A percentile compares a stretch with the other conserved stretches of the same genome.
phyloP scores from a whole-genome alignment of 2,329 filamentous ascomycete species.

The Xylaria sp. region DNA sequence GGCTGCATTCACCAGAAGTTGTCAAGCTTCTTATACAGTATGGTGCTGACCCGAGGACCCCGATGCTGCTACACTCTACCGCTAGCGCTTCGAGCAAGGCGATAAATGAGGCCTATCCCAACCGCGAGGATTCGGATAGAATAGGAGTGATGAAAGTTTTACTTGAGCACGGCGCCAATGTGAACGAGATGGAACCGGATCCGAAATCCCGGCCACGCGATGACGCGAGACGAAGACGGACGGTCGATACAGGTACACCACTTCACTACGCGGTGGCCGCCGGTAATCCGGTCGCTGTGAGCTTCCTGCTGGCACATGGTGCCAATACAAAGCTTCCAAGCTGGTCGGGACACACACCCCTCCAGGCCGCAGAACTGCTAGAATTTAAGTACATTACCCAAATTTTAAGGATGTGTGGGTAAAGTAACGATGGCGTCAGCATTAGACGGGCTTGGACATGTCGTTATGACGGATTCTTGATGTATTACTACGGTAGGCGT shows the following conservation, averaged over 20 bases:
- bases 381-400: conserved; percentile 39
- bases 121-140: conserved; percentile 40
- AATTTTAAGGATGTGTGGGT: conserved; percentile 39
- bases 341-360: conserved; percentile 42
- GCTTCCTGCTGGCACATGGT: conserved; percentile 41
- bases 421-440: conserved; percentile 23
- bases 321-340: conserved; percentile 42
- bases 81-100: conserved; percentile 38
- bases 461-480: conserved; percentile 25
- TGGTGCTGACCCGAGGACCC: conserved; percentile 42
- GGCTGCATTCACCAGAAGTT: conserved; percentile 41
- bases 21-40: conserved; percentile 40
- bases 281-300: conserved; percentile 39
- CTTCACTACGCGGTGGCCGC: conserved; percentile 43
- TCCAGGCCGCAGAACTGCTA: conserved; percentile 40
- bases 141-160: conserved; percentile 40
- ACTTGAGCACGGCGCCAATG: conserved; percentile 40
- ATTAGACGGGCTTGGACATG: conserved; percentile 19
- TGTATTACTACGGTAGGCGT: conserved; percentile 37
- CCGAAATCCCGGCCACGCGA: conserved; percentile 42
- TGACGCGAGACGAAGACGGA: conserved; percentile 40
- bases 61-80: conserved; percentile 41
- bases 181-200: conserved; percentile 45
- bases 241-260: conserved; percentile 41
- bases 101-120: conserved; percentile 36